phyloP scores from a whole-genome alignment of 2,329 filamentous ascomycete species.

The Atkinsonella hypoxylon region DNA sequence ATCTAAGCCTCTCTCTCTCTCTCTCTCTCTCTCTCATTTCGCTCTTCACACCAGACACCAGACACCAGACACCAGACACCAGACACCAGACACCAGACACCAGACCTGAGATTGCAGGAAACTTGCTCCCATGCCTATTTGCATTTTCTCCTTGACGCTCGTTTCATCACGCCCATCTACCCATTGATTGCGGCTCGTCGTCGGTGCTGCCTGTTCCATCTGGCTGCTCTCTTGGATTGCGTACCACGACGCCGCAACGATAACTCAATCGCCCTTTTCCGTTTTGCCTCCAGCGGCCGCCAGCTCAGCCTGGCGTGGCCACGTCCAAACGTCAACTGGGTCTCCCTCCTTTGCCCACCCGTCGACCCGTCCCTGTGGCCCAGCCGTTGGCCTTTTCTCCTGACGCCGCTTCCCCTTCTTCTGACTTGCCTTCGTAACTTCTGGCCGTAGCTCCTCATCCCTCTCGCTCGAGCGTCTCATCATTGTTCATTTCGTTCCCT shows the following conservation, averaged over 20 bases:
- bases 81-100: too few relatives aligned
- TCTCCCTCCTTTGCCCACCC: too few relatives aligned
- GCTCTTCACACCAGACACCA: too few relatives aligned
- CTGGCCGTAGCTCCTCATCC: neutral
- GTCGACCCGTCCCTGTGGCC: constrained; percentile 2
- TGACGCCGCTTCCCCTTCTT: constrained; percentile 1
- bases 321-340: neutral
- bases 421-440: neutral
- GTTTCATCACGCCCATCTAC: neutral
- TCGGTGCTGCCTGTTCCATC: neutral
- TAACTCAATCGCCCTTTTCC: neutral
- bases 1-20: too few relatives aligned
- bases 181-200: neutral
- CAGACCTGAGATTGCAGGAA: neutral
- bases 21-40: neutral
- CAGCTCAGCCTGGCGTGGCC: neutral
- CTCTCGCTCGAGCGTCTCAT: constrained; percentile 1
- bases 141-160: neutral
- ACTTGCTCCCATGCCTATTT: neutral
- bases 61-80: too few relatives aligned
- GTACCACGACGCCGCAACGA: neutral
- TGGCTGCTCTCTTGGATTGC: neutral
- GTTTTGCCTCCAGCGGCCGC: neutral
- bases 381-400: constrained; percentile 4
- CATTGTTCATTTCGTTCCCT: neutral